Evolutionary conservation across 2,329 filamentous ascomycete species (phyloP).

Genomic region (Tothia fuscella): DNA sequence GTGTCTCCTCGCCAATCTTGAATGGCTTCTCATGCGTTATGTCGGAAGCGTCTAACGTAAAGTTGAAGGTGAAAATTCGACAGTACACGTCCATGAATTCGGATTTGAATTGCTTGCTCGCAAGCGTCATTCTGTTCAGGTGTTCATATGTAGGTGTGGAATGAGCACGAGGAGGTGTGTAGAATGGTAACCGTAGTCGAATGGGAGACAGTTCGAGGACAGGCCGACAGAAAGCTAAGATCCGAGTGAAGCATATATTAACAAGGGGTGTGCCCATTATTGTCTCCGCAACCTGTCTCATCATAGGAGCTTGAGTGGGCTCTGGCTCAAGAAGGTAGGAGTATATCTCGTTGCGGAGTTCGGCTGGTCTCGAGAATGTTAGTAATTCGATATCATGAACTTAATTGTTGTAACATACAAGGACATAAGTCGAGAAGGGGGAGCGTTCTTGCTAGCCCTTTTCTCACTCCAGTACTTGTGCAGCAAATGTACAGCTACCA

Average conservation of each 20-base stretch:
- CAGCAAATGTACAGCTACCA: too few relatives aligned
- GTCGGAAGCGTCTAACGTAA: slow-evolving; percentile 7
- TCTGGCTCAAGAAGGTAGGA: slow-evolving; percentile 3
- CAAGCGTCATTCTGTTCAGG: slow-evolving; percentile 2
- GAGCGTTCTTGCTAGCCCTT: too few relatives aligned
- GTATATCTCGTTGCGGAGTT: slow-evolving; percentile 10
- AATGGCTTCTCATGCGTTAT: background rate
- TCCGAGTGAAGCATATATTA: too few relatives aligned
- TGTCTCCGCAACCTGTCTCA: too few relatives aligned
- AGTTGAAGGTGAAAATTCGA: slow-evolving; percentile 1
- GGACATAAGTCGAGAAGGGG: too few relatives aligned
- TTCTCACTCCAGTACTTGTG: too few relatives aligned
- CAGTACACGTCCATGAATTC: slow-evolving; percentile 8
- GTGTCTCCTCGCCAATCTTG: background rate
- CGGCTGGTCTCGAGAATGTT: slow-evolving; percentile 4
- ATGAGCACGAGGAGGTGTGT: background rate
- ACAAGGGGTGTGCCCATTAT: too few relatives aligned
- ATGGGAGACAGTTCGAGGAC: background rate
- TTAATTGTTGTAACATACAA: too few relatives aligned
- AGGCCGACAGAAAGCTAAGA: background rate
- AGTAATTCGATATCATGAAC: too few relatives aligned
- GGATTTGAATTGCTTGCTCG: slow-evolving; percentile 1
- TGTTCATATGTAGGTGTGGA: background rate
- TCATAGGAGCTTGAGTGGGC: too few relatives aligned
- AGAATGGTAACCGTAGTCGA: background rate